A percentile compares a stretch with the other conserved stretches of the same genome.
Conservation (phyloP, 2,329 filamentous ascomycete species). For the Aschersonia sp. region DNA sequence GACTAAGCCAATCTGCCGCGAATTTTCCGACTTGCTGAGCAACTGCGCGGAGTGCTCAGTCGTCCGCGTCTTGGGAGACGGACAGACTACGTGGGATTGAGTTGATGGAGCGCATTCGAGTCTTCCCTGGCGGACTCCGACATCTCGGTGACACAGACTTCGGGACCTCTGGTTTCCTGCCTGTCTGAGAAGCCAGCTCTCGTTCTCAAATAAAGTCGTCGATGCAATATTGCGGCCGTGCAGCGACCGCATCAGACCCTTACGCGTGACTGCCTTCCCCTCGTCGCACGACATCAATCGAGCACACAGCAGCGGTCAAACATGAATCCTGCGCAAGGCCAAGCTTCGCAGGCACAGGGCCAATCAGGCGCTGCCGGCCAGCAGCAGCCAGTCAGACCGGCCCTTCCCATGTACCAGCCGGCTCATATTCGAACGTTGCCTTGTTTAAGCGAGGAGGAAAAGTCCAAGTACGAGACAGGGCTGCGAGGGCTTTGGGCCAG, state of each 20-base stretch:
- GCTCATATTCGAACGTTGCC: constrained; percentile 35
- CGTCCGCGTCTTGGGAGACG: too few relatives aligned
- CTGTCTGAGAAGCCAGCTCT: too few relatives aligned
- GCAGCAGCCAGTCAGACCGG: constrained; percentile 12
- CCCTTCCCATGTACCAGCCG: constrained; percentile 30
- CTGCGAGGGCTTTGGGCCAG: constrained; percentile 38
- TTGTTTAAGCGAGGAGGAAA: constrained; percentile 39
- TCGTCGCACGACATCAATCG: not conserved
- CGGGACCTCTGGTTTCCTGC: too few relatives aligned
- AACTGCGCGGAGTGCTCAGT: too few relatives aligned
- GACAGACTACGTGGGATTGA: too few relatives aligned
- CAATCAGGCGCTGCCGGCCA: constrained; percentile 11
- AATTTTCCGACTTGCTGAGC: too few relatives aligned
- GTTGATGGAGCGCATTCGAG: too few relatives aligned
- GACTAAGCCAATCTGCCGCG: too few relatives aligned
- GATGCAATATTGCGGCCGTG: too few relatives aligned
- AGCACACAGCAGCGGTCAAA: not conserved
- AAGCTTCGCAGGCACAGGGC: constrained; percentile 10
- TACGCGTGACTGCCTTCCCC: not conserved
- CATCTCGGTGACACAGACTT: too few relatives aligned
- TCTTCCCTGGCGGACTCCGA: too few relatives aligned
- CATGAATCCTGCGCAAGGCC: constrained; percentile 13
- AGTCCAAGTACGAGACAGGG: constrained; percentile 42
- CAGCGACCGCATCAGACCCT: not conserved
- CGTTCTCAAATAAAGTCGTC: too few relatives aligned